Conservation (phyloP, 495 filamentous ascomycete species). For the Daldinia caldariorum region DNA sequence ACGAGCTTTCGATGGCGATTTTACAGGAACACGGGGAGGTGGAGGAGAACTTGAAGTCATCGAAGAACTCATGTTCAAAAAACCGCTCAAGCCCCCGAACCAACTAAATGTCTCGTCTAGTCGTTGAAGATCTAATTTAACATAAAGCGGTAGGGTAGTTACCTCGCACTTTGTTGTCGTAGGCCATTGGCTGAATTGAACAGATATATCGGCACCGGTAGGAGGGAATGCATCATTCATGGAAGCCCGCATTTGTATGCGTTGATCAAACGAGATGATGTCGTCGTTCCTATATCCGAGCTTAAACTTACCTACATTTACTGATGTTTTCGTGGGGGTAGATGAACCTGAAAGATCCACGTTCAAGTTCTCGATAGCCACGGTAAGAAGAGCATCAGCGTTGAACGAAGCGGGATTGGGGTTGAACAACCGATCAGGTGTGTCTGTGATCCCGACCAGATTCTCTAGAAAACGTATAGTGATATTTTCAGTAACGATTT, state of each 20-base stretch:
- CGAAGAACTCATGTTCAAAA: constrained; percentile 87
- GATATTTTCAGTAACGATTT: constrained; percentile 62
- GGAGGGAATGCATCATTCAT: constrained; percentile 68
- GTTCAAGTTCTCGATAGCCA: constrained; percentile 58
- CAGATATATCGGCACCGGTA: constrained; percentile 69
- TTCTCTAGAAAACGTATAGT: constrained; percentile 73
- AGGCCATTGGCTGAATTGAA: constrained; percentile 65
- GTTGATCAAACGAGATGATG: constrained; percentile 77
- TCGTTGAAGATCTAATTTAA: constrained; percentile 80
- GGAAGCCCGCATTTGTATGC: constrained; percentile 75
- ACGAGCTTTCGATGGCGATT: constrained; percentile 54
- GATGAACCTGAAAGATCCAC: constrained; percentile 49
- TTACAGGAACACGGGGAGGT: constrained; percentile 52
- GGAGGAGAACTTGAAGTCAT: constrained; percentile 76
- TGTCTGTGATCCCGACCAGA: constrained; percentile 60
- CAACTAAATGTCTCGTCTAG: constrained; percentile 88
- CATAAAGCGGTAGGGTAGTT: constrained; percentile 80
- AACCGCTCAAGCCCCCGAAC: constrained; percentile 92
- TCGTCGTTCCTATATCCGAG: constrained; percentile 79
- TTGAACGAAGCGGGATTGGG: constrained; percentile 44
- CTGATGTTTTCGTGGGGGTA: constrained; percentile 51
- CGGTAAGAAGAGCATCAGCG: constrained; percentile 61
- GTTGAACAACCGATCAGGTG: constrained; percentile 51
- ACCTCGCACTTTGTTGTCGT: constrained; percentile 69
- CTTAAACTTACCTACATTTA: constrained; percentile 70